Evolutionary conservation across 1,139 yeast genomes (phyloP), one percentile per base, ranked within the genome.

Genomic region (Sugiyamaella sp.): DNA sequence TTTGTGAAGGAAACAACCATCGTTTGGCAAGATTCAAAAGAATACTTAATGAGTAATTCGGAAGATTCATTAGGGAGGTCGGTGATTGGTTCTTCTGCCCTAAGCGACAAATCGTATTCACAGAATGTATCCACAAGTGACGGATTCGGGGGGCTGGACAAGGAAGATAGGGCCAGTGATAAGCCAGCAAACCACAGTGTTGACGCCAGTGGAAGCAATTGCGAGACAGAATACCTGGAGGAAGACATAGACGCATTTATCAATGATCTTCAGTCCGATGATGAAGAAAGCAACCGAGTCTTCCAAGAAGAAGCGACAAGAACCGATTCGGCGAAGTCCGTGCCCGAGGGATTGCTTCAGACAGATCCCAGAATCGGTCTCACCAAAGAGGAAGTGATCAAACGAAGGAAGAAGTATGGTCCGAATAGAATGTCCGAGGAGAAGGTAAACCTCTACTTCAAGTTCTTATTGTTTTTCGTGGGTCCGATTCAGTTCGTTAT

Each of bases 401-500:
- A 80, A 74, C 86, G 97, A 82, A 83, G 95, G 78, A 90, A 89
- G 88, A 89, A 86, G 82, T 91, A 77, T 71, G 98, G 97, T 80
- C 76, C 84, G 66, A 91, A 91, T 77, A 93, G 88, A 78, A 89
- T 91, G 96, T 86, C 91, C 64, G 97, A 91, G 77, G 97, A 90
- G 73, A 77, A 82, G 69, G 96, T 89, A 77, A 88, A 87, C 77
- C 63, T 88, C 76, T 69, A 89, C 58, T 74, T 89, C 65, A 91
- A 91, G 80, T 90, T 91, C 74, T 72, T 88, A 69, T 84, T 85
- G 89, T 91, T 89, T 81, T 91, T 91, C 74, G 88, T 91, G 63
- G 98, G 98, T 78, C 97, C 97, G 66, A 90, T 91, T 75, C 98
- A 91, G 80, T 91, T 91, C 85, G 97, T 91, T 73, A 91, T 91